These are phyloP conservation scores for Limnomonas spitsbergensis DNA, from an alignment of 139 green algal genomes.

Conservation along the genomic window DNA sequence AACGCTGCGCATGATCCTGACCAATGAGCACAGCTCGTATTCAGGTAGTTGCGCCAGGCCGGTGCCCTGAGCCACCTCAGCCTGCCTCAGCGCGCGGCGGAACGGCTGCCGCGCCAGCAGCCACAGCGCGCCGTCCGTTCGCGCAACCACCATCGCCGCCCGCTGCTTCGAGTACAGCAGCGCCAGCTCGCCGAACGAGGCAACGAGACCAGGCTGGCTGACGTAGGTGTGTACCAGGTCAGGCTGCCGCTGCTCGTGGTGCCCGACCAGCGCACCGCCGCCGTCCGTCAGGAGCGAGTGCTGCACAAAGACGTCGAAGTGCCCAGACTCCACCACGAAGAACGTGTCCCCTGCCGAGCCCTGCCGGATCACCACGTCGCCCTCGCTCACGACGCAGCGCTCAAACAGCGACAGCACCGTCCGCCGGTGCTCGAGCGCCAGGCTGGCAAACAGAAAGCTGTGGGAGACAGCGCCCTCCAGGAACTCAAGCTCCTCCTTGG, in stretches of 20 bases:
- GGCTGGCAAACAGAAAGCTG: constrained; percentile 46
- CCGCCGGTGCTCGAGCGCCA: constrained; percentile 12
- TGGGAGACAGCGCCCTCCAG: background rate
- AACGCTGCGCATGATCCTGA: constrained; percentile 42
- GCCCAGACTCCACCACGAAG: constrained; percentile 35
- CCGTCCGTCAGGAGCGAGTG: background rate
- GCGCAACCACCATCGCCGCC: constrained; percentile 61
- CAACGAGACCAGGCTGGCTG: constrained; percentile 19
- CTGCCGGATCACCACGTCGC: constrained; percentile 52
- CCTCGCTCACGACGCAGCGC: constrained; percentile 25
- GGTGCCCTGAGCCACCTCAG: background rate
- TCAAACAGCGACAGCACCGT: constrained; percentile 37
- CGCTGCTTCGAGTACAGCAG: constrained; percentile 63
- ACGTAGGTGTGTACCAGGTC: constrained; percentile 56
- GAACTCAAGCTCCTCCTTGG: background rate
- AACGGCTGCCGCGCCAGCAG: constrained; percentile 53
- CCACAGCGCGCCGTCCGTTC: constrained; percentile 64
- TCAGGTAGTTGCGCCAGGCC: background rate
- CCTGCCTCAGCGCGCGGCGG: constrained; percentile 10
- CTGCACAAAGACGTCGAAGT: constrained; percentile 53
- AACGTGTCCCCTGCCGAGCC: constrained; percentile 46
- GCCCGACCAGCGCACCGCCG: background rate
- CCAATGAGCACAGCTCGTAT: background rate
- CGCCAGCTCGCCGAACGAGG: constrained; percentile 69
- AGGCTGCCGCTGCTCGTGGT: constrained; percentile 14